Evolutionary conservation across 1,139 yeast species (phyloP).

Genomic region (Suhomyces bolitotheri): DNA sequence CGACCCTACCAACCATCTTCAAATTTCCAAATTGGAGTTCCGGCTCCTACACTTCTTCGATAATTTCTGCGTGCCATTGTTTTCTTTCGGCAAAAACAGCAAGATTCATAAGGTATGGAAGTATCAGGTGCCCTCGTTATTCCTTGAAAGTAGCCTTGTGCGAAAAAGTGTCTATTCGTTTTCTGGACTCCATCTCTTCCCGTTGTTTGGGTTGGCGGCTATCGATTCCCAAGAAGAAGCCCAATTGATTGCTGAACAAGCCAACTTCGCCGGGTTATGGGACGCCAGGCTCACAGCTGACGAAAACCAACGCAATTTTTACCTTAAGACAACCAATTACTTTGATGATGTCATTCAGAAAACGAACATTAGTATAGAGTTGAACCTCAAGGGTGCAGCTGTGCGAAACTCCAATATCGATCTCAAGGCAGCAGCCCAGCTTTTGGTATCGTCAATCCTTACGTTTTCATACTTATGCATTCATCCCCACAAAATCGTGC

Average conservation of each 20-base stretch:
- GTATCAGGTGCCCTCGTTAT: conserved; percentile 27
- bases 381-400: background rate
- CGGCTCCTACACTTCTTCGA: conserved; percentile 34
- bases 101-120: conserved; percentile 30
- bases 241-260: no score
- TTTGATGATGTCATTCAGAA: conserved; percentile 21
- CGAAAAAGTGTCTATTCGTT: conserved; percentile 26
- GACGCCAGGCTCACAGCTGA: conserved; percentile 1
- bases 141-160: conserved; percentile 24
- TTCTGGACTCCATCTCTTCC: conserved; percentile 24
- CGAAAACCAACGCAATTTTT: conserved; percentile 9
- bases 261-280: background rate
- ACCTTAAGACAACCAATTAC: conserved; percentile 24
- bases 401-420: background rate
- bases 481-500: conserved; percentile 33
- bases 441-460: conserved; percentile 25
- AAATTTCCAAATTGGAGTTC: conserved; percentile 31
- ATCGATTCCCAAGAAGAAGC: background rate
- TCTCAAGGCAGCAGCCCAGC: conserved; percentile 21
- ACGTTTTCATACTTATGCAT: conserved; percentile 31
- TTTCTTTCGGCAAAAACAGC: conserved; percentile 25
- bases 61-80: conserved; percentile 26
- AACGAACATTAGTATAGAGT: conserved; percentile 8
- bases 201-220: conserved; percentile 16
- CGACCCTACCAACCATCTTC: conserved; percentile 20